Conservation (phyloP, 108 stramenopile species). For the Skeletonema tropicum region DNA sequence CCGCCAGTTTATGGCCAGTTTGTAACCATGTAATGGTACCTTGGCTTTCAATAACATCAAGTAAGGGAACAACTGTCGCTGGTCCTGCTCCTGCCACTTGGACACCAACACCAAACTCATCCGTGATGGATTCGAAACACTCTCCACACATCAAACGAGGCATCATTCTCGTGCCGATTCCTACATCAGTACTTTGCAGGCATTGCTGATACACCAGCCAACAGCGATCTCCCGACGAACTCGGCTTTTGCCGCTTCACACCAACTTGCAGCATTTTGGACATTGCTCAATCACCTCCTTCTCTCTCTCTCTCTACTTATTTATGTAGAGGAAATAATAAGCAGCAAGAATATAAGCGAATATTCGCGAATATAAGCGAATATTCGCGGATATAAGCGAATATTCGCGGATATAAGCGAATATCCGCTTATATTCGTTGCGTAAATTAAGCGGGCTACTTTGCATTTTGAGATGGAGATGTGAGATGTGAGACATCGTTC, state of each 20-base stretch:
- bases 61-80: slow-evolving; percentile 1
- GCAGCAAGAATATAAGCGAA: too few species aligned
- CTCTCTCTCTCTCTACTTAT: too few species aligned
- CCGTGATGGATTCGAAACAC: slow-evolving; percentile 64
- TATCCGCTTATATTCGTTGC: too few species aligned
- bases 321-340: too few species aligned
- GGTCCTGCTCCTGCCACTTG: slow-evolving; percentile 4
- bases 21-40: slow-evolving; percentile 10
- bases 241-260: slow-evolving; percentile 39
- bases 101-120: slow-evolving; percentile 44
- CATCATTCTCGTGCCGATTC: slow-evolving; percentile 58
- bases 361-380: too few species aligned
- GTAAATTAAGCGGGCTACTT: too few species aligned
- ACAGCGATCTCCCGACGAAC: slow-evolving; percentile 53
- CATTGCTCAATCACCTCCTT: slow-evolving; percentile 50
- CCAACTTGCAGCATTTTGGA: slow-evolving; percentile 64
- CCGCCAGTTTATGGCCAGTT: background rate
- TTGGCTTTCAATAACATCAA: slow-evolving; percentile 33
- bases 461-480: too few species aligned
- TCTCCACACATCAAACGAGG: slow-evolving; percentile 64
- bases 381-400: too few species aligned
- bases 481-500: too few species aligned
- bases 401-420: too few species aligned
- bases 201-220: slow-evolving; percentile 71
- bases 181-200: slow-evolving; percentile 62